Conservation (phyloP, 2,329 filamentous ascomycete genomes). For the Cordyceps farinosa region DNA sequence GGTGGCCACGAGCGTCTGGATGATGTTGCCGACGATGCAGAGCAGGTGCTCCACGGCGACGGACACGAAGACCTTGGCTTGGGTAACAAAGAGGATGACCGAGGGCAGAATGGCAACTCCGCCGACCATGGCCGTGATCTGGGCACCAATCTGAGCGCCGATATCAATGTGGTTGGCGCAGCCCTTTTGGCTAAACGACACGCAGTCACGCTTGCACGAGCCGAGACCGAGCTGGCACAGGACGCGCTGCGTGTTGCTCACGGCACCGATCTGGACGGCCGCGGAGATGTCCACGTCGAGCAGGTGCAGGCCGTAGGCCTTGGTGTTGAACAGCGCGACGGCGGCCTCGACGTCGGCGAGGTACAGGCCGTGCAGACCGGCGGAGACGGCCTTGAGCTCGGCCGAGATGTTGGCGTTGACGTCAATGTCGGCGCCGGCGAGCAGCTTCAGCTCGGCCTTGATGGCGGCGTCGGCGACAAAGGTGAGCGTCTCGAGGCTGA, state of each 20-base stretch:
- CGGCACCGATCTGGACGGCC: slow-evolving; percentile 25
- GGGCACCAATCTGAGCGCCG: slow-evolving; percentile 23
- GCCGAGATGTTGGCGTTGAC: slow-evolving; percentile 26
- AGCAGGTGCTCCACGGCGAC: slow-evolving; percentile 31
- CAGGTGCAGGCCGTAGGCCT: slow-evolving; percentile 28
- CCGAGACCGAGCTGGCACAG: slow-evolving; percentile 32
- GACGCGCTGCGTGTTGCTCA: slow-evolving; percentile 25
- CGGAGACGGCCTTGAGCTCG: slow-evolving; percentile 31
- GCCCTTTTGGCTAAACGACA: slow-evolving; percentile 36
- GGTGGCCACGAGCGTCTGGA: slow-evolving; percentile 28
- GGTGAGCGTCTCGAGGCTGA: slow-evolving; percentile 30
- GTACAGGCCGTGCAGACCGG: slow-evolving; percentile 33
- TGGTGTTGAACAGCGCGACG: slow-evolving; percentile 37
- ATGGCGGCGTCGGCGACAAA: slow-evolving; percentile 32
- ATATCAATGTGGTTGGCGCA: slow-evolving; percentile 38
- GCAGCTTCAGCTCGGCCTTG: slow-evolving; percentile 28
- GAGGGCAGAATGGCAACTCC: slow-evolving; percentile 34
- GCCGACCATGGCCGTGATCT: slow-evolving; percentile 26
- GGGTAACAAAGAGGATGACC: slow-evolving; percentile 28
- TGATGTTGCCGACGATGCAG: slow-evolving; percentile 32
- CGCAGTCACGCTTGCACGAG: slow-evolving; percentile 36
- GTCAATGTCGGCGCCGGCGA: slow-evolving; percentile 23
- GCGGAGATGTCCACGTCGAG: slow-evolving; percentile 14
- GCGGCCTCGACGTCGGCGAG: slow-evolving; percentile 30
- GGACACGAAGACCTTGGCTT: slow-evolving; percentile 26